These are phyloP conservation scores for Mucor circinelloides DNA, from an alignment of 371 early-diverging fungal genomes.

Conservation along the genomic window DNA sequence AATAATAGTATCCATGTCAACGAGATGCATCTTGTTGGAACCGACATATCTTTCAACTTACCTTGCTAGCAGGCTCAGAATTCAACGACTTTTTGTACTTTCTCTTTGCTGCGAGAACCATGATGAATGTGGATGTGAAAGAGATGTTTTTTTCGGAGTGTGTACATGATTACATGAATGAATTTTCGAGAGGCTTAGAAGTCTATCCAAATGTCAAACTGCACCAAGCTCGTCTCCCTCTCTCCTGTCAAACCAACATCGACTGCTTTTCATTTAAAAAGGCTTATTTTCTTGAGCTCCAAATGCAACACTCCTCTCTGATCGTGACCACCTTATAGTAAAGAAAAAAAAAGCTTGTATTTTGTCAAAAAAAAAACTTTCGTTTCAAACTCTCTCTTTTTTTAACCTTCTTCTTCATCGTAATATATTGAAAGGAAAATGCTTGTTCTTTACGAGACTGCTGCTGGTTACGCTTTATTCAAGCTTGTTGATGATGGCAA, in stretches of 20 bases:
- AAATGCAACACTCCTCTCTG: background rate
- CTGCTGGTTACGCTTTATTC: slow-evolving; percentile 90
- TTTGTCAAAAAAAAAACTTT: background rate
- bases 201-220: background rate
- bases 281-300: slow-evolving; percentile 3
- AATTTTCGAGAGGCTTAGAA: slow-evolving; percentile 15
- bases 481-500: slow-evolving; percentile 83
- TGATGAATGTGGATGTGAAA: background rate
- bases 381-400: slow-evolving; percentile 9
- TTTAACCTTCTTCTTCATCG: slow-evolving; percentile 10
- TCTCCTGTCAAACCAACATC: slow-evolving; percentile 4
- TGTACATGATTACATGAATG: background rate
- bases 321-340: background rate
- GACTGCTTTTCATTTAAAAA: slow-evolving; percentile 11
- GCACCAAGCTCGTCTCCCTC: too few relatives aligned
- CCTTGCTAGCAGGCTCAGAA: slow-evolving; percentile 10
- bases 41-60: background rate
- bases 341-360: background rate
- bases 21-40: too few relatives aligned
- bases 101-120: slow-evolving; percentile 29
- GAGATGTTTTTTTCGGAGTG: slow-evolving; percentile 6
- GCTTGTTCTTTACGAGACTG: slow-evolving; percentile 86
- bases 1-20: too few relatives aligned
- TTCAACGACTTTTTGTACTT: slow-evolving; percentile 18
- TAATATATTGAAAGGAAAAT: slow-evolving; percentile 38